Base-by-base conservation (phyloP, 495 filamentous ascomycete genomes). In the Aspergillus asperescens region DNA sequence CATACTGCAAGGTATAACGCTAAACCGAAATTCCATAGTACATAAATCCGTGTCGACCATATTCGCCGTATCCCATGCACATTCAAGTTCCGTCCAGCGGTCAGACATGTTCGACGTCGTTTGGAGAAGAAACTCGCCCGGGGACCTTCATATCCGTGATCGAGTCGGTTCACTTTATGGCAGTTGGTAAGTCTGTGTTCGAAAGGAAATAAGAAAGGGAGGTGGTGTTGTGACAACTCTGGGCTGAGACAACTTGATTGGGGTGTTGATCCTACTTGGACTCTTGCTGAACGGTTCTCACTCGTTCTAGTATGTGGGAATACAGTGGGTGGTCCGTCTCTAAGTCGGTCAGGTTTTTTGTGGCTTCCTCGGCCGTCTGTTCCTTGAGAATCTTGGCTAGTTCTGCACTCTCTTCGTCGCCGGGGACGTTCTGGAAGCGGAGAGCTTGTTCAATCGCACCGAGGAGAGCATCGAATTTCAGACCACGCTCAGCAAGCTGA, bases 371-470 rank as follows among this genome's bases (percentile, higher is more conserved):
- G 25, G 77, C 71, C 7, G 67, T 70, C 61, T 82, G 79, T 55
- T 80, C 76, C 59, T 84, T 81, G 72, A 96, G 83, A 63, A 91
- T 89, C 75, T 86, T 83, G 56, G 88, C 87, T 35, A 96, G 78
- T 60, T 92, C 81, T 27, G 64, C 72, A 63, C 87, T 91, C 82
- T 95, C 90, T 0, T 90, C 87, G 60, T 96, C 90, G 19, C 82
- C 90, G 52, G 86, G 77, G 29, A 95, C 87, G 66, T 95, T 88
- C 73, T 94, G 88, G 84, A 96, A 96, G 50, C 85, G 85, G 64
- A 96, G 82, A 0, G 89, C 87, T 82, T 88, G 86, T 76, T 95
- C 89, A 44, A 89, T 75, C 34, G 86, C 85, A 40, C 81, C 85
- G 46, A 96, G 62, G 22, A 96, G 71, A 4, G 78, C 81, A n/a